Evolutionary conservation across 768 basidiomycete species (phyloP).

Genomic region (Lentinula detonsa): DNA sequence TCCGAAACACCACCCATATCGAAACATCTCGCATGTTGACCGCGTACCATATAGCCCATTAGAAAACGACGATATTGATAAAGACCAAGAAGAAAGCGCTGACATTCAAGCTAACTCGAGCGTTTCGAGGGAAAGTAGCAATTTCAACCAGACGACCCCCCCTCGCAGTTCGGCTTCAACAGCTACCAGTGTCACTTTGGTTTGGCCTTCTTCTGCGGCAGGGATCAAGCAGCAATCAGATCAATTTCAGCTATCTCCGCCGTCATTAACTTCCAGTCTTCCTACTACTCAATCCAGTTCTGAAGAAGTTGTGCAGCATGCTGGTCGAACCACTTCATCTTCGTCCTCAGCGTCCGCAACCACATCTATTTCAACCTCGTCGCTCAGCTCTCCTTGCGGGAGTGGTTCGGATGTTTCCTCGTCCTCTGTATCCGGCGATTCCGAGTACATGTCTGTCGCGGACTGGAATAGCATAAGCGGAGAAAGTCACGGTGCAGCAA

Average conservation of each 20-base stretch:
- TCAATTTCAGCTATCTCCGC: neutral
- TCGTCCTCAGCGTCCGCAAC: neutral
- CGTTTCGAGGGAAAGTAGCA: neutral
- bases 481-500: neutral
- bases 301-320: neutral
- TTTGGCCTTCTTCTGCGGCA: constrained; percentile 14
- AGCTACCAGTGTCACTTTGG: constrained; percentile 7
- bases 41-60: neutral
- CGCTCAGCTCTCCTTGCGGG: neutral
- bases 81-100: constrained; percentile 6
- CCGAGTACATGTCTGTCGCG: constrained; percentile 1
- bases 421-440: neutral
- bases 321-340: neutral
- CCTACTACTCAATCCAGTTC: neutral
- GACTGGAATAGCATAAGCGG: neutral
- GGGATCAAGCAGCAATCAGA: neutral
- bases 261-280: too few species aligned
- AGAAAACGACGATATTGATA: constrained; percentile 5
- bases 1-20: constrained; percentile 24
- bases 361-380: neutral
- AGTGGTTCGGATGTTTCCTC: neutral
- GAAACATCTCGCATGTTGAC: constrained; percentile 7
- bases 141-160: neutral
- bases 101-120: constrained; percentile 9
- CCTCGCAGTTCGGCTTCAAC: constrained; percentile 10